Evolutionary conservation across 495 filamentous ascomycete genomes (phyloP).

Genomic region (Glonium stellatum): DNA sequence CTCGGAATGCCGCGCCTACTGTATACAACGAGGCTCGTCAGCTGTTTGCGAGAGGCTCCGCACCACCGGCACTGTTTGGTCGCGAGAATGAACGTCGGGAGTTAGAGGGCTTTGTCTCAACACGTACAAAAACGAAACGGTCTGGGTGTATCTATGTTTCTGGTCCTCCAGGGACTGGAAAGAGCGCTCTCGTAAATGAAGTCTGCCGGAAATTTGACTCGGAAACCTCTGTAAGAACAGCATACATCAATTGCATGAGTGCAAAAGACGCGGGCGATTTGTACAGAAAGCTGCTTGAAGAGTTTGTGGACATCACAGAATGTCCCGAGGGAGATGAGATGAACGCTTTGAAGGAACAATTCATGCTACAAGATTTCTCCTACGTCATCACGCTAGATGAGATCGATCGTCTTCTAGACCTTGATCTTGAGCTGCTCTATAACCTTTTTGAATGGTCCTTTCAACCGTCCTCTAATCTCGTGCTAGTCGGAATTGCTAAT

Average conservation of each 20-base stretch:
- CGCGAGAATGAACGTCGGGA: constrained; percentile 72
- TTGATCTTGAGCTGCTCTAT: constrained; percentile 82
- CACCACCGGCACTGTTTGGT: constrained; percentile 70
- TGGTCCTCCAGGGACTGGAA: constrained; percentile 91
- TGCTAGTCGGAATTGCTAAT: constrained; percentile 91
- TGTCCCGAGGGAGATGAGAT: constrained; percentile 48
- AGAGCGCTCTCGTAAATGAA: constrained; percentile 84
- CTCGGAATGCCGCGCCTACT: constrained; percentile 50
- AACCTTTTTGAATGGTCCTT: constrained; percentile 92
- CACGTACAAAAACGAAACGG: constrained; percentile 50
- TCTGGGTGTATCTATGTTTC: constrained; percentile 93
- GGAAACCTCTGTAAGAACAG: constrained; percentile 43
- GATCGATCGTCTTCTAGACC: constrained; percentile 82
- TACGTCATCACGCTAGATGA: constrained; percentile 88
- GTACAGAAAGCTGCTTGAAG: constrained; percentile 64
- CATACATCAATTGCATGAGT: constrained; percentile 93
- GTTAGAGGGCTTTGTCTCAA: constrained; percentile 60
- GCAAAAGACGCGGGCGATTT: constrained; percentile 78
- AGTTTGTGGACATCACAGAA: constrained; percentile 50
- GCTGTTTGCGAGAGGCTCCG: constrained; percentile 71
- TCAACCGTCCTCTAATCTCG: constrained; percentile 63
- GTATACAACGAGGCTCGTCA: constrained; percentile 84
- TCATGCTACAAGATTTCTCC: constrained; percentile 51
- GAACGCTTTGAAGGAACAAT: constrained; percentile 53
- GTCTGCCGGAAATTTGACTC: constrained; percentile 55